Conservation (phyloP, 345 rosid species). For the Cardamine occulta region DNA sequence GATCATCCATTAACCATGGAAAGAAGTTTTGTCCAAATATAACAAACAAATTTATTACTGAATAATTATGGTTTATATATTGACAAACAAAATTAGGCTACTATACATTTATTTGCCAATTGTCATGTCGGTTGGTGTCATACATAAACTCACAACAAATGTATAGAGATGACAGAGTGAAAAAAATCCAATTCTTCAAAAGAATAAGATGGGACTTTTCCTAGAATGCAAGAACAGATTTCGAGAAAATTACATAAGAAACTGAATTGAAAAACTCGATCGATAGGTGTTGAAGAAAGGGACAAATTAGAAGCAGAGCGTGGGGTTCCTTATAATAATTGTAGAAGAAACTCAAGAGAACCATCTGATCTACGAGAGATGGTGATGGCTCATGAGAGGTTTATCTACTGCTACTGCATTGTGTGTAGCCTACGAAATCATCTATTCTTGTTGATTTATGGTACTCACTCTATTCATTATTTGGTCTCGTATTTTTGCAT, state of each 20-base stretch:
- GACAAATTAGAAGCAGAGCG: constrained; percentile 44
- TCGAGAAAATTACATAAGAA: constrained; percentile 34
- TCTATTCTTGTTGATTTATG: constrained; percentile 4
- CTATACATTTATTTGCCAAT: background rate
- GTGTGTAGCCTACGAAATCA: constrained; percentile 30
- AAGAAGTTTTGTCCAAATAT: background rate
- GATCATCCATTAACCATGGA: background rate
- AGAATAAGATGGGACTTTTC: constrained; percentile 25
- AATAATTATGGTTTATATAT: background rate
- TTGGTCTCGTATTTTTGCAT: background rate
- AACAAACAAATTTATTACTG: background rate
- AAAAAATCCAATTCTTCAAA: background rate
- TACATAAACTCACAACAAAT: constrained; percentile 15
- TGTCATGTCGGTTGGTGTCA: constrained; percentile 17
- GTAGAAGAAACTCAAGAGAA: constrained; percentile 38
- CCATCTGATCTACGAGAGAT: constrained; percentile 29
- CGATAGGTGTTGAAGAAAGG: constrained; percentile 21
- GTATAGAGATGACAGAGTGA: background rate
- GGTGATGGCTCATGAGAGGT: constrained; percentile 30
- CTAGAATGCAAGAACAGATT: constrained; percentile 33
- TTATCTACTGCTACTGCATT: constrained; percentile 18
- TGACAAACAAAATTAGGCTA: background rate
- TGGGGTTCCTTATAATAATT: constrained; percentile 40
- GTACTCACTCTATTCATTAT: constrained; percentile 4
- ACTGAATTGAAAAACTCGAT: constrained; percentile 17